Evolutionary conservation across 306 rosid genomes (phyloP).

Genomic region (Quercus dentata): DNA sequence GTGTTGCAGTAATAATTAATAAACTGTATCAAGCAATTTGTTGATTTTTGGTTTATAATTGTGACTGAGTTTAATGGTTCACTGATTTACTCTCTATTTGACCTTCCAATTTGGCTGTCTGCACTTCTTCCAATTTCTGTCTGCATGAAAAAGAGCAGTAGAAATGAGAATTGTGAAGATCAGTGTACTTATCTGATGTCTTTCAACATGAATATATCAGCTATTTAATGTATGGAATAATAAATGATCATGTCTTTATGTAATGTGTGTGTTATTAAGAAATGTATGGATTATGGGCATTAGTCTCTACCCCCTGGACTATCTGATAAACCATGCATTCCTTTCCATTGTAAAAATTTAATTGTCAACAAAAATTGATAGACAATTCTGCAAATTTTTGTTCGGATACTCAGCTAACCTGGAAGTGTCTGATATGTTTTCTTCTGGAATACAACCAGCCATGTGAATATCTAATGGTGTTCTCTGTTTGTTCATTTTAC

Average conservation of each 20-base stretch:
- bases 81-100: not conserved
- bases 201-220: too few species aligned
- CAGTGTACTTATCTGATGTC: not conserved
- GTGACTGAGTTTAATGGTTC: not conserved
- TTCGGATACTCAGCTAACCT: not conserved
- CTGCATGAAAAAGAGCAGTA: not conserved
- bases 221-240: too few species aligned
- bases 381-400: not conserved
- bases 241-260: too few species aligned
- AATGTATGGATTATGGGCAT: too few species aligned
- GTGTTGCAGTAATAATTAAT: not conserved
- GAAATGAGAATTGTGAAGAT: not conserved
- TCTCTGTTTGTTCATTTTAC: constrained; percentile 26
- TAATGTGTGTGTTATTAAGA: too few species aligned
- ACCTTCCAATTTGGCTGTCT: not conserved
- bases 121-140: too few species aligned
- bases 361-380: not conserved
- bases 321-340: not conserved
- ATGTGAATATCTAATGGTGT: constrained; percentile 14
- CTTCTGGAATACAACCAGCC: not conserved
- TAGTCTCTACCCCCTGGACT: too few species aligned
- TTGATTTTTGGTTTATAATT: not conserved
- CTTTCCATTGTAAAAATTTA: not conserved
- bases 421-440: not conserved
- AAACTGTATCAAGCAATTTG: not conserved